Evolutionary conservation across 164 flowering plant genomes (phyloP).

Genomic region (Magnolia officinalis): DNA sequence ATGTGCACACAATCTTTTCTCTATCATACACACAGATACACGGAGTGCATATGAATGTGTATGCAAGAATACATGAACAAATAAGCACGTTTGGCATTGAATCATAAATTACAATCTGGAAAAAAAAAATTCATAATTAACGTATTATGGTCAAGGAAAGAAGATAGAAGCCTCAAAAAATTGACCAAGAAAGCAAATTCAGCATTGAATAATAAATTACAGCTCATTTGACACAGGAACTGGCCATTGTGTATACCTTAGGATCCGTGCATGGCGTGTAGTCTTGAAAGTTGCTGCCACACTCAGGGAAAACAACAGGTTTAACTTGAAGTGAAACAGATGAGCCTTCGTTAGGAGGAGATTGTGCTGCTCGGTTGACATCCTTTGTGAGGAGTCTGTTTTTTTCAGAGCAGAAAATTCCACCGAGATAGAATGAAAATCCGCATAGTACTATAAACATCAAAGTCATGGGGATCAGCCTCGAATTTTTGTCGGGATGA

Average conservation of each 20-base stretch:
- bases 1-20: neutral
- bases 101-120: neutral
- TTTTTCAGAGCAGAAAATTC: slow-evolving; percentile 68
- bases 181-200: too few relatives aligned
- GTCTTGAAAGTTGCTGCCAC: slow-evolving; percentile 76
- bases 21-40: neutral
- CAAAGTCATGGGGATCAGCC: slow-evolving; percentile 54
- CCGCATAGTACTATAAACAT: slow-evolving; percentile 74
- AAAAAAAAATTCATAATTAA: too few relatives aligned
- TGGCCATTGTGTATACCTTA: slow-evolving; percentile 41
- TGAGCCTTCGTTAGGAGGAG: slow-evolving; percentile 32
- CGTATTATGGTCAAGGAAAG: too few relatives aligned
- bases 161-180: too few relatives aligned
- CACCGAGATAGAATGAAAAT: slow-evolving; percentile 91
- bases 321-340: slow-evolving; percentile 51
- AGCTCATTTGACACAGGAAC: neutral
- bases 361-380: slow-evolving; percentile 21
- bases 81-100: neutral
- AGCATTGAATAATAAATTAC: too few relatives aligned
- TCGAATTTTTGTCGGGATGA: slow-evolving; percentile 55
- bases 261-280: slow-evolving; percentile 99
- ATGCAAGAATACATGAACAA: neutral
- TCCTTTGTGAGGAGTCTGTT: slow-evolving; percentile 26
- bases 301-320: slow-evolving; percentile 56
- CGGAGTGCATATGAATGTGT: neutral